Conservation (phyloP, 2,329 filamentous ascomycete species). For the Penicillium nordicum region DNA sequence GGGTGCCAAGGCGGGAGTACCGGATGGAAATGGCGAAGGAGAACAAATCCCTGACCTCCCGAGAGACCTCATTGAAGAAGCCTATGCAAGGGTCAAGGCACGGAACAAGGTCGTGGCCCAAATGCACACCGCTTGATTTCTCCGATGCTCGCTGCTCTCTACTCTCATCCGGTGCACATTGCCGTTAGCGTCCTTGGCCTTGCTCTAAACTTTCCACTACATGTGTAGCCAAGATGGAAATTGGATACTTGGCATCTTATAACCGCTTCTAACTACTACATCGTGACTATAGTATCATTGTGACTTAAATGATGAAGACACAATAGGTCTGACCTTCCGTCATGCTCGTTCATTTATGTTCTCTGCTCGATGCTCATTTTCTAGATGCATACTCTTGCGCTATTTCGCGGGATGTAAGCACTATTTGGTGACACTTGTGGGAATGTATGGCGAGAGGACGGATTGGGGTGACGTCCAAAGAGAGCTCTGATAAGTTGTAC, state of each 20-base stretch:
- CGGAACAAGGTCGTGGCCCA: conserved; percentile 24
- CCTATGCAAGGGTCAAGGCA: conserved; percentile 39
- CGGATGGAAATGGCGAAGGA: conserved; percentile 22
- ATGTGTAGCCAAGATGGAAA: not conserved
- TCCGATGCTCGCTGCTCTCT: not conserved
- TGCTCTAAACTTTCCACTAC: not conserved
- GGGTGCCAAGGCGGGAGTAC: not conserved
- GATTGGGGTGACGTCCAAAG: conserved; percentile 37
- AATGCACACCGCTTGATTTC: not conserved
- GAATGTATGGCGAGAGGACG: conserved; percentile 4
- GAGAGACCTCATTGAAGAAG: conserved; percentile 42
- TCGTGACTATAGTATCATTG: not conserved
- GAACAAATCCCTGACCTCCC: conserved; percentile 45
- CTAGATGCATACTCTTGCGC: conserved; percentile 33
- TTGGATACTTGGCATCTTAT: not conserved
- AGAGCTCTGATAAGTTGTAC: conserved; percentile 41
- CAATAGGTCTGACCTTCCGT: conserved; percentile 26
- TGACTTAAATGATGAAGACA: conserved; percentile 35
- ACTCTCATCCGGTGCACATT: not conserved
- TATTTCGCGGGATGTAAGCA: conserved; percentile 30
- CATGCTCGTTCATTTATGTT: conserved; percentile 5
- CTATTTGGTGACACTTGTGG: conserved; percentile 6
- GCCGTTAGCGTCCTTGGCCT: not conserved
- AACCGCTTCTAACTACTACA: not conserved
- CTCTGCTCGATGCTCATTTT: conserved; percentile 1